These are phyloP conservation scores for Phyllosticta citriasiana DNA, from an alignment of 2,329 filamentous ascomycete genomes.

Conservation along the genomic window DNA sequence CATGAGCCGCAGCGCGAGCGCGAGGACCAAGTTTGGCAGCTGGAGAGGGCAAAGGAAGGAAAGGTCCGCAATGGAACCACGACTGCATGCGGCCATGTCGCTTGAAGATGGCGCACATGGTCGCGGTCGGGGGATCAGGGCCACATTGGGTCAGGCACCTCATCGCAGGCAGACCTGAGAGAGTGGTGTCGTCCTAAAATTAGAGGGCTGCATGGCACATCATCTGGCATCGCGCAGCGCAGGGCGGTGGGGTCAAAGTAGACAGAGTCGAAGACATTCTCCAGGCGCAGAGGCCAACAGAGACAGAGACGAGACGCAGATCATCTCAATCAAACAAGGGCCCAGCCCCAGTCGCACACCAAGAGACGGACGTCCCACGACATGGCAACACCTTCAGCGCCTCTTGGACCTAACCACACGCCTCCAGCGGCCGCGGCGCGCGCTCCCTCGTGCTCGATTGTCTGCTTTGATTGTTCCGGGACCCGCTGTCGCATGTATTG, in stretches of 20 bases:
- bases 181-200: not conserved
- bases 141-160: not conserved
- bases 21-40: not conserved
- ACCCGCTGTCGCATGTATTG: slow-evolving; percentile 9
- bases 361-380: not conserved
- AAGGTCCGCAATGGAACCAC: slow-evolving; percentile 7
- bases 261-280: not conserved
- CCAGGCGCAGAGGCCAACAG: not conserved
- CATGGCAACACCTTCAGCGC: not conserved
- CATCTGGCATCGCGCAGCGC: not conserved
- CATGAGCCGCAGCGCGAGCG: not conserved
- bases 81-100: not conserved
- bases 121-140: not conserved
- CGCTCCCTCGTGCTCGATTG: not conserved
- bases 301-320: not conserved
- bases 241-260: not conserved
- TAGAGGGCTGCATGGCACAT: not conserved
- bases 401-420: not conserved
- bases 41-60: not conserved
- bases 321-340: not conserved
- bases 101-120: not conserved
- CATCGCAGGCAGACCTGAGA: not conserved
- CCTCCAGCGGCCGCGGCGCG: not conserved
- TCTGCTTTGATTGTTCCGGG: not conserved
- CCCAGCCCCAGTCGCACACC: not conserved